Evolutionary conservation across 2,329 filamentous ascomycete species (phyloP).

Genomic region (Boeremia lycopersici): DNA sequence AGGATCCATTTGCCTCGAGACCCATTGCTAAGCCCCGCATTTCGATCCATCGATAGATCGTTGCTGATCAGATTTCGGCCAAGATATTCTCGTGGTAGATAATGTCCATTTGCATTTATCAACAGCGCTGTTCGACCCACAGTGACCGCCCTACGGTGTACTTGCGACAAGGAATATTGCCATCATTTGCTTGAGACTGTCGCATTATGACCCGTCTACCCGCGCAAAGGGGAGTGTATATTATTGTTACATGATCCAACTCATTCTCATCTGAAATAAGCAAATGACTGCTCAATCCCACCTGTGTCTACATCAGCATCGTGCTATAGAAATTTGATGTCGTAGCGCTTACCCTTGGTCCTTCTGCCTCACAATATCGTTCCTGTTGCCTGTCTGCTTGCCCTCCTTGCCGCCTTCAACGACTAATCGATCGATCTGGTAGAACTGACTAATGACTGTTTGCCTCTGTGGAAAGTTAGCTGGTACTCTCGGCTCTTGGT

Average conservation of each 20-base stretch:
- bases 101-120: no score
- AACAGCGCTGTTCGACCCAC: no score
- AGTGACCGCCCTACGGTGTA: no score
- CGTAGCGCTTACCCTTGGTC: constrained; percentile 69
- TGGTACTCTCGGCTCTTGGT: constrained; percentile 4
- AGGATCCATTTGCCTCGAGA: no score
- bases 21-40: no score
- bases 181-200: no score
- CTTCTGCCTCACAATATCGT: constrained; percentile 75
- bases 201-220: neutral
- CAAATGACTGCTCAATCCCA: constrained; percentile 25
- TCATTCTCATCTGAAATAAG: neutral
- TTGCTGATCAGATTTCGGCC: no score
- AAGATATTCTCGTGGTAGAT: no score
- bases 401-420: constrained; percentile 86
- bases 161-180: no score
- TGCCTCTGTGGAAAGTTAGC: constrained; percentile 74
- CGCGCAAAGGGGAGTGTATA: neutral
- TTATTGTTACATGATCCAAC: constrained; percentile 6
- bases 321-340: neutral
- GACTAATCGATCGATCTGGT: constrained; percentile 87
- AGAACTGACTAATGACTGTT: constrained; percentile 94
- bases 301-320: constrained; percentile 22
- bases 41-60: no score
- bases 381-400: constrained; percentile 71